These are phyloP conservation scores for Alternaria sp. DNA, from an alignment of 2,329 filamentous ascomycete genomes.

Conservation along the genomic window DNA sequence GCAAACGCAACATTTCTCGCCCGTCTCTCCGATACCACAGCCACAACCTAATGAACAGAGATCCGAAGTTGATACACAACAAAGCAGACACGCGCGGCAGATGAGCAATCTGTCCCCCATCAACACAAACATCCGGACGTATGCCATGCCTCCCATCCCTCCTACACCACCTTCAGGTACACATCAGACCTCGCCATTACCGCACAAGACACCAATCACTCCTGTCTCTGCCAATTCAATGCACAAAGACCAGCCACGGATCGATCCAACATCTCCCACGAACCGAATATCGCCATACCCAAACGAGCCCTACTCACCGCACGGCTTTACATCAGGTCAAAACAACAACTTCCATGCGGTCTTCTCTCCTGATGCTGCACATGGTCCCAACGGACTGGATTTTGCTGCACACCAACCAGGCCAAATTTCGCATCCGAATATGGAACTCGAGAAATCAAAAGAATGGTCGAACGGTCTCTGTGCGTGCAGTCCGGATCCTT, in stretches of 20 bases:
- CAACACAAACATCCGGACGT: constrained; percentile 36
- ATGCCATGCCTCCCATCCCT: constrained; percentile 38
- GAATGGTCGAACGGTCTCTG: constrained; percentile 48
- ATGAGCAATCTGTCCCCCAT: constrained; percentile 44
- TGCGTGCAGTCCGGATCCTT: constrained; percentile 45
- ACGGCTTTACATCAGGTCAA: constrained; percentile 35
- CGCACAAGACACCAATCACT: constrained; percentile 40
- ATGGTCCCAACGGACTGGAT: constrained; percentile 51
- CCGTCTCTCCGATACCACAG: constrained; percentile 35
- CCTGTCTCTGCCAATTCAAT: constrained; percentile 32
- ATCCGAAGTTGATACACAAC: constrained; percentile 27
- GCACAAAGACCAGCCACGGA: constrained; percentile 15
- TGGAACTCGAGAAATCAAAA: constrained; percentile 39
- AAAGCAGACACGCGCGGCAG: constrained; percentile 40
- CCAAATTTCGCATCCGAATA: constrained; percentile 53
- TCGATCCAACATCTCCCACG: constrained; percentile 10
- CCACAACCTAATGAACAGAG: constrained; percentile 24
- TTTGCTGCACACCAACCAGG: constrained; percentile 49
- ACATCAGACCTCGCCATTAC: constrained; percentile 32
- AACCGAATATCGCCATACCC: constrained; percentile 25
- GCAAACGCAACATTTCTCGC: constrained; percentile 29
- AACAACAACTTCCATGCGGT: constrained; percentile 39
- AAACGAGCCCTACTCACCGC: constrained; percentile 45
- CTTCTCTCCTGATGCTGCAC: constrained; percentile 48
- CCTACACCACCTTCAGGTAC: constrained; percentile 35